Evolutionary conservation across 2,329 filamentous ascomycete species (phyloP).

Genomic region (Amesomyces nigricolor): DNA sequence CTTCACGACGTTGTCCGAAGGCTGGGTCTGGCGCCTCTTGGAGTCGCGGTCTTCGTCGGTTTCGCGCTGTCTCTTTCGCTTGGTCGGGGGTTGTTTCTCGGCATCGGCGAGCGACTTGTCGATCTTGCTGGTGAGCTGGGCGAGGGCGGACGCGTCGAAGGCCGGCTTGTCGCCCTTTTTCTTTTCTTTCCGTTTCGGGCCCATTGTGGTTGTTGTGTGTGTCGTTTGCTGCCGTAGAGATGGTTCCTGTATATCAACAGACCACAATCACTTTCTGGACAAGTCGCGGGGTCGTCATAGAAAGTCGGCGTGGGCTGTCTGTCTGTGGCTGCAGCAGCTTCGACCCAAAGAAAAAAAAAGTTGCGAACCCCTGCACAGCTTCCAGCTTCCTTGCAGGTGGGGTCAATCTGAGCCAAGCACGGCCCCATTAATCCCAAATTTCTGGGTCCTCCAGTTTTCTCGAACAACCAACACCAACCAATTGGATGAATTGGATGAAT

Average conservation of each 20-base stretch:
- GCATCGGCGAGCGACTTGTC: conserved; percentile 45
- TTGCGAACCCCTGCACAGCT: not conserved
- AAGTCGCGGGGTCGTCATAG: not conserved
- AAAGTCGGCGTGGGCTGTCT: too few species aligned
- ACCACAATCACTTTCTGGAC: not conserved
- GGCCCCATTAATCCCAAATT: conserved; percentile 2
- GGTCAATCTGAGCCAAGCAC: not conserved
- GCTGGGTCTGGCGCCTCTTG: conserved; percentile 29
- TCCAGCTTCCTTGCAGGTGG: not conserved
- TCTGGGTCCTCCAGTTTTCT: not conserved
- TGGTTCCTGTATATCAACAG: not conserved
- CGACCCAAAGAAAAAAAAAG: conserved; percentile 1
- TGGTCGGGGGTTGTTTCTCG: conserved; percentile 34
- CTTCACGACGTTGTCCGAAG: conserved; percentile 28
- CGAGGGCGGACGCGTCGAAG: conserved; percentile 49
- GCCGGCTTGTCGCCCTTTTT: conserved; percentile 27
- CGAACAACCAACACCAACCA: too few species aligned
- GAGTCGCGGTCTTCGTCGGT: conserved; percentile 29
- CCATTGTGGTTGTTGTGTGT: conserved; percentile 15
- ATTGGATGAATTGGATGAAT: too few species aligned
- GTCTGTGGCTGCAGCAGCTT: too few species aligned
- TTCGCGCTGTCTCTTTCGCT: conserved; percentile 37
- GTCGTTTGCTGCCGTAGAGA: not conserved
- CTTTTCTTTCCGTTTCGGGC: conserved; percentile 32
- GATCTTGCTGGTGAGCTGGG: conserved; percentile 51